Conservation (phyloP, 2,329 filamentous ascomycete genomes). For the Exophiala viscosa region DNA sequence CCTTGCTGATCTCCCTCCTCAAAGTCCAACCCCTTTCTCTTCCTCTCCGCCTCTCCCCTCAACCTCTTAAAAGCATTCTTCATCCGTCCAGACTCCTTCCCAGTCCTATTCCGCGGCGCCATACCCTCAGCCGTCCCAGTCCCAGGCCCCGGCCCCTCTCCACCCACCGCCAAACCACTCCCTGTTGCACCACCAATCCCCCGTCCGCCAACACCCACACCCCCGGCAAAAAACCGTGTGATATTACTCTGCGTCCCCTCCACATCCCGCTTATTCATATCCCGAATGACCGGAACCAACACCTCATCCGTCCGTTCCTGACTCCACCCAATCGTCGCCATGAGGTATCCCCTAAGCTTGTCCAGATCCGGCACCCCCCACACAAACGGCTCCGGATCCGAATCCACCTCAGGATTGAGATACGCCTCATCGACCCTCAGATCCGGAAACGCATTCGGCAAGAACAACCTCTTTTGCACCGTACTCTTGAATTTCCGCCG, state of each 20-base stretch:
- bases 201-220: slow-evolving; percentile 61
- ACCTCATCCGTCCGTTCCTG: slow-evolving; percentile 93
- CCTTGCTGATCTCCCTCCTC: slow-evolving; percentile 31
- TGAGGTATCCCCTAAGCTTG: slow-evolving; percentile 76
- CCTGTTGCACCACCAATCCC: slow-evolving; percentile 57
- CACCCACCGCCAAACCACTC: slow-evolving; percentile 14
- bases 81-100: slow-evolving; percentile 70
- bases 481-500: slow-evolving; percentile 85
- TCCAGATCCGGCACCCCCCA: slow-evolving; percentile 96
- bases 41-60: slow-evolving; percentile 50
- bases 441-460: slow-evolving; percentile 76
- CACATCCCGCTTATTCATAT: slow-evolving; percentile 83
- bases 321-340: slow-evolving; percentile 88
- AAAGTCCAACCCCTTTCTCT: slow-evolving; percentile 19
- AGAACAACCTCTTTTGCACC: slow-evolving; percentile 71
- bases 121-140: slow-evolving; percentile 17
- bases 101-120: slow-evolving; percentile 59
- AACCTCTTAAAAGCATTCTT: slow-evolving; percentile 68
- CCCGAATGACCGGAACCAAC: slow-evolving; percentile 86
- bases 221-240: slow-evolving; percentile 81
- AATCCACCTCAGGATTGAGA: slow-evolving; percentile 78
- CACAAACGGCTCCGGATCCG: slow-evolving; percentile 72
- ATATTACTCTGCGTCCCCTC: slow-evolving; percentile 97
- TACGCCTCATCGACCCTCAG: slow-evolving; percentile 78
- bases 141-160: slow-evolving; percentile 12